Evolutionary conservation across 768 basidiomycete genomes (phyloP), one percentile per base, ranked within the genome.

Genomic region (Pisolithus sp.): DNA sequence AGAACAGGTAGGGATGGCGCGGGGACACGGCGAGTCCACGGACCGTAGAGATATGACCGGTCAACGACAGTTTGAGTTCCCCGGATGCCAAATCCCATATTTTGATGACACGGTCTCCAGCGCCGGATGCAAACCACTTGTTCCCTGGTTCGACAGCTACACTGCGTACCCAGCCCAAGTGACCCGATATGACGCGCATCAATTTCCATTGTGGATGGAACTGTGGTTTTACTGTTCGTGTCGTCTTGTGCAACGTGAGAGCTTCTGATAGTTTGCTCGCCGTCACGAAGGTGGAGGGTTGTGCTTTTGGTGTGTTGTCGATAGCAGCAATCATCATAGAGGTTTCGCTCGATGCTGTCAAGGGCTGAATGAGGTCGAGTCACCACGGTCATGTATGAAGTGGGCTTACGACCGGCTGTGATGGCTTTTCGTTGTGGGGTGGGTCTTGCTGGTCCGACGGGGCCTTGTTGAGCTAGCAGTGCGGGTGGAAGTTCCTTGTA

Each of bases 51-150:
- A 99, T 99, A 64, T 99, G 96, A 3, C 96, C 96, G 13, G 96
- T 99, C 58, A 99, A 71, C 20, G 89, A 93, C n/a, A 99, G 72
- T 68, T 93, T 96, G 62, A 98, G 75, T 70, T 97, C 94, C n/a
- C 96, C 96, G 2, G 86, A 89, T 8, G 96, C 96, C 59, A 99
- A 65, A 67, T 99, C 94, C 96, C 96, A 98, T 9, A 99, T 93
- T 74, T 99, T 98, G 65, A 99, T 89, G 31, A 99, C 94, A 21
- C 96, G 82, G 70, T 98, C 96, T 3, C 96, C 96, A 0, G 96
- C 96, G 53, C 96, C 96, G 0, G 93, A 93, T 2, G 90, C 96
- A 57, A 99, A 98, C 96, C 96, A 99, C 64, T 94, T 72, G 73
- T 99, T 99, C 9, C 93, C 96, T 9, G 95, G 95, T 69, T 98